These are phyloP conservation scores for Salix suchowensis DNA, from an alignment of 345 rosid genomes.

Conservation along the genomic window DNA sequence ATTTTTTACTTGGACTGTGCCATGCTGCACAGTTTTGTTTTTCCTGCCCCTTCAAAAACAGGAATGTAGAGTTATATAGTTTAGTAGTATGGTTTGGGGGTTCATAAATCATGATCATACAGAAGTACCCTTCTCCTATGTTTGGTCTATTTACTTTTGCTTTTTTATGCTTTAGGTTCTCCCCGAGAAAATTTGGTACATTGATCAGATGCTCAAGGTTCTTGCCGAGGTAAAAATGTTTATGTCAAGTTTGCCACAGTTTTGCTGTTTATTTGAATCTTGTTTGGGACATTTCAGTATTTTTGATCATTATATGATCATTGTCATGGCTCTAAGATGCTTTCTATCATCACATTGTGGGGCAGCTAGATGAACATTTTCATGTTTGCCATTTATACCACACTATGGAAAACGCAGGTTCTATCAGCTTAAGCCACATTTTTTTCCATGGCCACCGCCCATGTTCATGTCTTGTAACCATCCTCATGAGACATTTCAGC, in stretches of 20 bases:
- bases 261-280: conserved; percentile 2
- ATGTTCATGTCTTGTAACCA: not conserved
- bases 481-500: not conserved
- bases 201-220: conserved; percentile 99
- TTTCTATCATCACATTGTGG: not conserved
- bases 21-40: not conserved
- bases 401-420: not conserved
- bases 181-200: conserved; percentile 97
- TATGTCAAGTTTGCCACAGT: not conserved
- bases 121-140: not conserved
- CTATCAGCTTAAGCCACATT: not conserved
- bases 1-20: not conserved
- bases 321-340: not conserved
- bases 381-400: not conserved
- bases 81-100: not conserved
- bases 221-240: conserved; percentile 73
- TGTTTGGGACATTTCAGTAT: conserved; percentile 11
- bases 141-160: conserved; percentile 4
- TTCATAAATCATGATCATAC: not conserved
- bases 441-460: not conserved
- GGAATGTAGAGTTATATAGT: not conserved
- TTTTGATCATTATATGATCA: not conserved
- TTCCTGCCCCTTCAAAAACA: not conserved
- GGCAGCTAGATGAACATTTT: not conserved
- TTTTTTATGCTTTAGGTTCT: conserved; percentile 61